phyloP scores from a whole-genome alignment of 306 rosid species.

The Malus sylvestris region DNA sequence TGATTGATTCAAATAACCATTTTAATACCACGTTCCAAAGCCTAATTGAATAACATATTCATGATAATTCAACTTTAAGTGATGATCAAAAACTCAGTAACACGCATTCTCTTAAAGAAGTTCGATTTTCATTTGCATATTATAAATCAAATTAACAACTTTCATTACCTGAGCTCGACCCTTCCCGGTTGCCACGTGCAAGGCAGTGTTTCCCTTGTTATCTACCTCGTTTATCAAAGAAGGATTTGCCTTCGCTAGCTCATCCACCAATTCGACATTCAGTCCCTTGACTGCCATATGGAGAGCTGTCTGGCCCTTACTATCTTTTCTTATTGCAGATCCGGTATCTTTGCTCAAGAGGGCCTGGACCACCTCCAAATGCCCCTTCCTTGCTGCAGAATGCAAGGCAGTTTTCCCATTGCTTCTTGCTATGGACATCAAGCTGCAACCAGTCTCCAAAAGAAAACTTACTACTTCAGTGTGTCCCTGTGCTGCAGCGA shows the following conservation, averaged over 20 bases:
- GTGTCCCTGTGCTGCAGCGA: conserved; percentile 77
- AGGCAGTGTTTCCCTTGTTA: conserved; percentile 62
- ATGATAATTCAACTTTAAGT: not conserved
- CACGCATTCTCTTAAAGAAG: not conserved
- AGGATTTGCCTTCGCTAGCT: conserved; percentile 40
- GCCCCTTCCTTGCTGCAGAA: conserved; percentile 75
- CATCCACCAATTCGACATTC: conserved; percentile 50
- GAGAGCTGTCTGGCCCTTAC: conserved; percentile 76
- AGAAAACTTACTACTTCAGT: conserved; percentile 48
- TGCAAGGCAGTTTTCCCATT: conserved; percentile 74
- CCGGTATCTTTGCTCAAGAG: conserved; percentile 51
- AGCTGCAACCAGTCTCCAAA: conserved; percentile 35
- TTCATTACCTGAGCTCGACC: conserved; percentile 54
- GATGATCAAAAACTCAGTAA: not conserved
- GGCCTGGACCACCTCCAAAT: conserved; percentile 51
- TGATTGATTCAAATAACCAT: not conserved
- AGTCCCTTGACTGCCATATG: conserved; percentile 85
- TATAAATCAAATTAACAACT: conserved; percentile 1
- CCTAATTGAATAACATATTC: not conserved
- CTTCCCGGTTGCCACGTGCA: conserved; percentile 63
- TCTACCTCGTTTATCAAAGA: conserved; percentile 51
- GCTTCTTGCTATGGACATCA: conserved; percentile 53
- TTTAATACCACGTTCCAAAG: not conserved
- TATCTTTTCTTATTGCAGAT: conserved; percentile 46
- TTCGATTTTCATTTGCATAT: not conserved